Conservation (phyloP, 2,329 filamentous ascomycete genomes). For the Colletotrichum liaoningense region DNA sequence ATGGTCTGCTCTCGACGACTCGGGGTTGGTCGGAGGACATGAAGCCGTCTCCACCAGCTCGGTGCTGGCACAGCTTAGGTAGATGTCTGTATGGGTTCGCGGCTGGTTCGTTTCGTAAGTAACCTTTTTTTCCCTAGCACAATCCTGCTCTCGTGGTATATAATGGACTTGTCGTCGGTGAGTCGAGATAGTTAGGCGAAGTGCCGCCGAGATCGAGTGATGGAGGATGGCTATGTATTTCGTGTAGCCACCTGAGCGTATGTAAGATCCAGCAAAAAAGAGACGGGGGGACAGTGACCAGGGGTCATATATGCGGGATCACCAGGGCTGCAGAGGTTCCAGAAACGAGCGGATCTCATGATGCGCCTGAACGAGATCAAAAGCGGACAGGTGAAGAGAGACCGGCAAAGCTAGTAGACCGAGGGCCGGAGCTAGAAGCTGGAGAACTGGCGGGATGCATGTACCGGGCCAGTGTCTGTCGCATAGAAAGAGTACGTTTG, state of each 20-base stretch:
- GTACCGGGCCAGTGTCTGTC: slow-evolving; percentile 12
- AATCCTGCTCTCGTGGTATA: neutral
- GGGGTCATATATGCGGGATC: slow-evolving; percentile 36
- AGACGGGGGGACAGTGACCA: slow-evolving; percentile 26
- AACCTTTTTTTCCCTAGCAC: neutral
- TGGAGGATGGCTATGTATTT: neutral
- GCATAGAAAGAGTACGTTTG: slow-evolving; percentile 24
- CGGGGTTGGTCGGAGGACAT: slow-evolving; percentile 40
- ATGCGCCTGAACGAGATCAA: slow-evolving; percentile 35
- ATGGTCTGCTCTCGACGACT: slow-evolving; percentile 37
- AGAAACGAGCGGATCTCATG: slow-evolving; percentile 34
- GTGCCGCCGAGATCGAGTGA: neutral
- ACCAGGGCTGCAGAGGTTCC: slow-evolving; percentile 34
- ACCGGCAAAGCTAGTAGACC: slow-evolving; percentile 33
- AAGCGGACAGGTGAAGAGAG: slow-evolving; percentile 32
- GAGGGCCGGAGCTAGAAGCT: slow-evolving; percentile 34
- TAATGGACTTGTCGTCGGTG: neutral
- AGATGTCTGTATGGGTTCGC: neutral
- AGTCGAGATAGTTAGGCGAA: neutral
- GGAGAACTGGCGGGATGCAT: slow-evolving; percentile 22
- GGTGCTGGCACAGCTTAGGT: slow-evolving; percentile 13
- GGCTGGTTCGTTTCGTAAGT: neutral
- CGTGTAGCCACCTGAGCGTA: neutral
- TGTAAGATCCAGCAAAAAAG: slow-evolving; percentile 4
- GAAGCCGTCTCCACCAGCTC: slow-evolving; percentile 33